Base-by-base conservation (phyloP, 2,329 filamentous ascomycete species). In the Alternaria infectoria region DNA sequence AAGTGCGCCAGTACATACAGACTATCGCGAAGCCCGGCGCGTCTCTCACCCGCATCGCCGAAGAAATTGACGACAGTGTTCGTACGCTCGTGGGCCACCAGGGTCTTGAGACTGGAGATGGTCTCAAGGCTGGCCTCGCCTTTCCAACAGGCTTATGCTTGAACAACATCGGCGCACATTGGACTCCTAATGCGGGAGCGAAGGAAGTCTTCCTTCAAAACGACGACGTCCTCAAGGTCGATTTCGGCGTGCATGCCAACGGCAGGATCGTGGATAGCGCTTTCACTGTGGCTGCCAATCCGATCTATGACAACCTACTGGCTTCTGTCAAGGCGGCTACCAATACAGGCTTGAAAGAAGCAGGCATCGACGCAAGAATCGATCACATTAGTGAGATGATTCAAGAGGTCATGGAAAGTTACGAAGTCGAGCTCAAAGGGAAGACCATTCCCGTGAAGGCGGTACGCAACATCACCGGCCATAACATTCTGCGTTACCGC, bases 391-490 rank as follows among this genome's bases (percentile, higher is more conserved):
- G 93, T 66, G 90, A 86, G 12, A 84, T 87, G n/a, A 95, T 97
- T 72, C 93, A 97, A 81, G 93, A 96, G 81, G 88, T 90, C 3
- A 97, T 97, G 93, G 93, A 97, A 81, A 93, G 91, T 79, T 95
- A 94, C 81, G 93, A 97, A 81, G 87, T 95, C 51, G 91, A 93
- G 76, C 86, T 96, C 61, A 88, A 90, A 75, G 91, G 92, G 62
- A 90, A 87, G 36, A 92, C 88, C 4, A 88, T 92, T 73, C 92
- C 91, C 1, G 85, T 96, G 79, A 96, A 95, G 84, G 85, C 89
- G 62, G 93, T 97, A 75, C 89, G 91, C 64, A 96, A 94, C 82
- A 86, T 97, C 63, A 94, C 91, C 71, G 93, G 93, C n/a, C 95
- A 97, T 83, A 94, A 92, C 69, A 97, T 97, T 76, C 85, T 92